Conservation (phyloP, 108 stramenopile genomes). For the Mediolabrus comicus region DNA sequence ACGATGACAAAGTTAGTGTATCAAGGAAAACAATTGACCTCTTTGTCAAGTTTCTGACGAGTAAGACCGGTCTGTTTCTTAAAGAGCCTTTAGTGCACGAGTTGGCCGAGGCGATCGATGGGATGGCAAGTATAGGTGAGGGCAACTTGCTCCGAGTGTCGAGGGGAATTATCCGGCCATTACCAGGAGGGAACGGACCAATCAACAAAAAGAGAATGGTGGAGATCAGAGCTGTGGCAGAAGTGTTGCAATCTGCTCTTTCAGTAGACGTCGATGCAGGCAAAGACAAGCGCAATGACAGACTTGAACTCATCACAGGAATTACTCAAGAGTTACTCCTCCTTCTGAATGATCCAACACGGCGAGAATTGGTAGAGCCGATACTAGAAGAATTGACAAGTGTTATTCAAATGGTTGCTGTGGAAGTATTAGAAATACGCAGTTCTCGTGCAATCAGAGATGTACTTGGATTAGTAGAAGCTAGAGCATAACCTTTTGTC, state of each 20-base stretch:
- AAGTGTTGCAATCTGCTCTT: conserved; percentile 72
- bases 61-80: conserved; percentile 77
- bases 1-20: conserved; percentile 49
- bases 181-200: conserved; percentile 85
- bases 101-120: conserved; percentile 81
- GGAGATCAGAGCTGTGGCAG: conserved; percentile 62
- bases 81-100: conserved; percentile 85
- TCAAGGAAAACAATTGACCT: conserved; percentile 80
- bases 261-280: conserved; percentile 11
- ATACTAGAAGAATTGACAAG: conserved; percentile 66
- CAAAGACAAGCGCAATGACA: conserved; percentile 34
- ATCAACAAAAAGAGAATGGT: conserved; percentile 75
- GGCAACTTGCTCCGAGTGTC: conserved; percentile 59
- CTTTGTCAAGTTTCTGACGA: conserved; percentile 78
- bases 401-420: conserved; percentile 83
- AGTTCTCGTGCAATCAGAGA: conserved; percentile 73
- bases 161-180: conserved; percentile 59
- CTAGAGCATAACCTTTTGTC: neutral
- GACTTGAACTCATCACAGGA: conserved; percentile 62
- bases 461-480: conserved; percentile 50
- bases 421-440: conserved; percentile 84
- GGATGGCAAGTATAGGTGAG: conserved; percentile 86
- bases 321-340: conserved; percentile 50
- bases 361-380: conserved; percentile 62
- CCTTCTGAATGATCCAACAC: conserved; percentile 52